Evolutionary conservation across 2,329 filamentous ascomycete genomes (phyloP), one percentile per base, ranked within the genome.

Genomic region (Tolypocladium ovalisporum): DNA sequence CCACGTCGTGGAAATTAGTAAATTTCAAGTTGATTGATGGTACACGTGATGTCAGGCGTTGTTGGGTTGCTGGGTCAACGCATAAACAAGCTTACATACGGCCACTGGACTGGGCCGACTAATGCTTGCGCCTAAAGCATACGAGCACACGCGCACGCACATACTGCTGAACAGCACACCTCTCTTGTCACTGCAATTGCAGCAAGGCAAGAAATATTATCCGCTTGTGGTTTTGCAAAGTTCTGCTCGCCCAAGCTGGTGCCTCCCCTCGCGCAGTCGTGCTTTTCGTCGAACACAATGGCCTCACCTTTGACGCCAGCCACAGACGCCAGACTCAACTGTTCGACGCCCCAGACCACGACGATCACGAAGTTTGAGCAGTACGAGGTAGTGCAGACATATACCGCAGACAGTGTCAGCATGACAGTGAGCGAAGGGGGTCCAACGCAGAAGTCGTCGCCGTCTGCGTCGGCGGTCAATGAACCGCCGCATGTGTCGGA

Each of bases 281-380:
- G 37, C 35, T 36, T 35, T 13, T n/a, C 5, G 19, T 19, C 34
- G 52, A 56, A 40, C 59, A 64, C 51, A 58, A 76, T 74, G 73
- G 68, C 73, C 62, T 70, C 70, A 64, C 74, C 75, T 54, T 65
- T 77, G 59, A 73, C 71, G 61, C 72, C 72, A 57, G 68, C 69
- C 53, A 67, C 66, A 52, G 71, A 69, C 64, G 67, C 70, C 57
- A 67, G 66, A 57, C 67, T 77, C 56, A 76, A 76, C 22, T 5
- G 7, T 63, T 61, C 66, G 57, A 63, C 68, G 54, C 71, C 70
- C 40, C 68, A 70, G 44, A 60, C 66, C 34, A 62, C 67, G 29
- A 66, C 54, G 57, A 66, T 62, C 49, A 64, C 63, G 57, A 62
- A 63, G 55, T 65, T 65, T 60, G 68, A 72, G 57, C 62, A 68